A percentile compares a stretch with the other conserved stretches of the same genome.
These are phyloP conservation scores for Podila epicladia DNA, from an alignment of 192 early-diverging fungal species.

Conservation along the genomic window DNA sequence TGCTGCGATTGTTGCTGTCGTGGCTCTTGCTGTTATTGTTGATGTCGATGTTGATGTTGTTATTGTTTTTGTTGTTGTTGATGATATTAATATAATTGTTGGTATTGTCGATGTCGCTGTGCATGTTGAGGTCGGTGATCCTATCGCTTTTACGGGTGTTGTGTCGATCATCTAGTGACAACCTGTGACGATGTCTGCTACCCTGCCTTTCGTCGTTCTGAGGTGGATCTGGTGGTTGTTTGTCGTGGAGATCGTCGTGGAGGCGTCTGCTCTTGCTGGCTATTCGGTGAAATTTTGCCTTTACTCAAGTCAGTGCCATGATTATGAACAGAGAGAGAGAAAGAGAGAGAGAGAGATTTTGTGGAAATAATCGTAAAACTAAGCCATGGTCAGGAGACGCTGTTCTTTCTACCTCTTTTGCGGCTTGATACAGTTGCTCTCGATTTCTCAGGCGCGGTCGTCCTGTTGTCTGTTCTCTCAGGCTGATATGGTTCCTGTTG, in stretches of 20 bases:
- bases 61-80: not conserved
- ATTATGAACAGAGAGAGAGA: not conserved
- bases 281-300: slow-evolving; percentile 12
- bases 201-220: not conserved
- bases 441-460: no score
- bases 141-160: no score
- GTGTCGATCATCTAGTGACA: no score
- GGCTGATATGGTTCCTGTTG: not conserved
- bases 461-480: not conserved
- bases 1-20: not conserved
- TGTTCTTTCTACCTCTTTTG: not conserved
- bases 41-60: not conserved
- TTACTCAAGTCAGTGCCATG: slow-evolving; percentile 19
- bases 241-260: slow-evolving; percentile 14
- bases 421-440: not conserved
- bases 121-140: not conserved
- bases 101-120: not conserved
- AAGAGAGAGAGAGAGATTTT: no score
- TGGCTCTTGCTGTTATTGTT: not conserved
- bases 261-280: not conserved
- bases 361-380: not conserved
- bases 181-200: not conserved
- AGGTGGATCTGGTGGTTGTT: slow-evolving; percentile 5
- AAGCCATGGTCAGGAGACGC: not conserved
- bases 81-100: not conserved